Conservation (phyloP, 148 eudicot species). For the Chenopodium quinoa region DNA sequence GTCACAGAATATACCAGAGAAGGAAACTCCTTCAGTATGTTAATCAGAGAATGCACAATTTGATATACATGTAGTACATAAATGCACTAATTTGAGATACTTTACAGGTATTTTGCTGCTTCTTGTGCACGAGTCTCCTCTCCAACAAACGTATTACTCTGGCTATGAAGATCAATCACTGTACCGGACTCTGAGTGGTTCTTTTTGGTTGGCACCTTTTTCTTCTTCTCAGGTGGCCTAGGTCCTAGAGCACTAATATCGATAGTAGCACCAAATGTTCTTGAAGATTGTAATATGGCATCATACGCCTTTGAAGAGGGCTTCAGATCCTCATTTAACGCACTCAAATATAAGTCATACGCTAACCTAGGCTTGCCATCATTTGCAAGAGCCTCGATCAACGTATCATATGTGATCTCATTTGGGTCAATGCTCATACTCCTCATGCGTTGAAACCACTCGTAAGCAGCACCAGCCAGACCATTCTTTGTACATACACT, state of each 20-base stretch:
- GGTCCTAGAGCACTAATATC: slow-evolving; percentile 57
- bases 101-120: slow-evolving; percentile 23
- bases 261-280: slow-evolving; percentile 45
- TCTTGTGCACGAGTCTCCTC: slow-evolving; percentile 36
- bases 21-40: not conserved
- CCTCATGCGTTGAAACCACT: slow-evolving; percentile 80
- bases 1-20: not conserved
- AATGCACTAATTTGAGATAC: slow-evolving; percentile 1
- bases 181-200: slow-evolving; percentile 37
- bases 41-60: not conserved
- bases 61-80: too few species aligned
- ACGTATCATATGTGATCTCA: slow-evolving; percentile 66
- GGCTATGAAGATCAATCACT: slow-evolving; percentile 47
- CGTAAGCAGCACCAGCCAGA: slow-evolving; percentile 62
- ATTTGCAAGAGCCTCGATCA: slow-evolving; percentile 70
- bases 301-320: slow-evolving; percentile 76
- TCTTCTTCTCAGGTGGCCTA: slow-evolving; percentile 62
- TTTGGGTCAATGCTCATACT: slow-evolving; percentile 51
- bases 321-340: slow-evolving; percentile 47
- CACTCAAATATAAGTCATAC: slow-evolving; percentile 69
- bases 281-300: slow-evolving; percentile 48
- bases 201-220: slow-evolving; percentile 39
- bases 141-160: slow-evolving; percentile 46
- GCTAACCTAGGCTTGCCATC: slow-evolving; percentile 90
- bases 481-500: slow-evolving; percentile 56